A percentile compares a stretch with the other conserved stretches of the same genome.
Conservation (phyloP, 1,284 basidiomycete species). For the Microbotryomycetes sp. region DNA sequence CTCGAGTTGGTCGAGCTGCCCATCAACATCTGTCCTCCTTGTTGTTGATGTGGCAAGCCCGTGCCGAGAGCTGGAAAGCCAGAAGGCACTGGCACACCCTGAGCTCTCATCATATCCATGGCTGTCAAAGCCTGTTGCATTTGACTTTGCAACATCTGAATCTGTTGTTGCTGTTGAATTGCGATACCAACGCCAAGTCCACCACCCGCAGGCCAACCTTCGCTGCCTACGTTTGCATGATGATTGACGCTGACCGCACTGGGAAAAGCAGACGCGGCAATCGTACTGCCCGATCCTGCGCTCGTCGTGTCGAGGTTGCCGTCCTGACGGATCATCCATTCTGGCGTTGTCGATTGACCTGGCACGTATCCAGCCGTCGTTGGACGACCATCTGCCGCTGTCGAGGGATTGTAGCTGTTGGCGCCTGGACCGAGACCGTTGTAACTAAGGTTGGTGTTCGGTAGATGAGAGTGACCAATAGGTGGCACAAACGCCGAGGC, state of each 20-base stretch:
- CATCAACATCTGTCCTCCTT: slow-evolving; percentile 3
- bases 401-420: neutral
- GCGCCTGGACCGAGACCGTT: too few species aligned
- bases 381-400: neutral
- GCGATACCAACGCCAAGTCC: slow-evolving; percentile 10
- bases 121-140: slow-evolving; percentile 24
- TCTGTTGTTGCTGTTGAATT: slow-evolving; percentile 30
- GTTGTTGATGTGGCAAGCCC: neutral
- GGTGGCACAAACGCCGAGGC: slow-evolving; percentile 49
- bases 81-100: slow-evolving; percentile 9
- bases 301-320: too few species aligned
- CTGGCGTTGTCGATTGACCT: neutral
- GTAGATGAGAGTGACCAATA: slow-evolving; percentile 49
- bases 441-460: neutral
- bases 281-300: too few species aligned
- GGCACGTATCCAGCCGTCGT: neutral
- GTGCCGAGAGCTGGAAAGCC: neutral
- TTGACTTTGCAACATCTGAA: slow-evolving; percentile 24
- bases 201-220: slow-evolving; percentile 5
- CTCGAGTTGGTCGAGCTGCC: neutral
- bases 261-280: slow-evolving; percentile 2
- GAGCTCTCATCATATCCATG: slow-evolving; percentile 27
- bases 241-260: slow-evolving; percentile 2
- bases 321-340: neutral
- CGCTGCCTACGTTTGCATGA: neutral